Evolutionary conservation across 257 asterid species (phyloP), one percentile per base, ranked within the genome.

Genomic region (Solanum arcanum): DNA sequence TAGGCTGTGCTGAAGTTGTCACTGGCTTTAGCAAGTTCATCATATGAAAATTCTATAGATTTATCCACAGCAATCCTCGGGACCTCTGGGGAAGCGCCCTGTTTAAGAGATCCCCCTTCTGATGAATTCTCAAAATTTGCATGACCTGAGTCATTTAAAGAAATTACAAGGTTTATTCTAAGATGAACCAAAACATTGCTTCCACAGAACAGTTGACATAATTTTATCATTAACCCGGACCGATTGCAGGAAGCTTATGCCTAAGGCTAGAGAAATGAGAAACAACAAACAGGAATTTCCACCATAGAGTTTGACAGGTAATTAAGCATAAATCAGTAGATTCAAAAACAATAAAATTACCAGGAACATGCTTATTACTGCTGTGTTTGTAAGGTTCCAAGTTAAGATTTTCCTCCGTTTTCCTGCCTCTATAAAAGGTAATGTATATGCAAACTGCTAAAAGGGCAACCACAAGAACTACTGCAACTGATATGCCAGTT

Each of bases 401-500:
- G 35, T 60, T 83, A 86, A 88, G 87, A 64, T 84, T 88, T 72
- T 88, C 89, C 29, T 70, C 83, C 87, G 33, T 80, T 44, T 88
- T 90, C 88, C 84, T 90, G 87, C 91, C 90, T 87, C 88, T 88
- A 86, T 82, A 90, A 85, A 92, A 91, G 87, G 89, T 12, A 60
- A 91, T 21, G 83, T 91, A 95, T 59, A 91, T 47, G 90, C 96
- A 91, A 9, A 60, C 91, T 15, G 92, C 94, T 81, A 95, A 84
- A 74, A 87, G 83, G 64, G 86, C 41, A 39, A 85, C 92, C 7
- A 88, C 97, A 31, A 90, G 64, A 75, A 91, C 88, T 9, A 92
- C 94, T 77, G 92, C 98, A 88, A 94, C 82, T 42, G 94, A 88
- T 87, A 95, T 94, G 66, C 97, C 99, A 84, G 98, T 95, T 76